These are phyloP conservation scores for Pseudonitzschia delicatissima DNA, from an alignment of 108 stramenopile species.

Conservation along the genomic window DNA sequence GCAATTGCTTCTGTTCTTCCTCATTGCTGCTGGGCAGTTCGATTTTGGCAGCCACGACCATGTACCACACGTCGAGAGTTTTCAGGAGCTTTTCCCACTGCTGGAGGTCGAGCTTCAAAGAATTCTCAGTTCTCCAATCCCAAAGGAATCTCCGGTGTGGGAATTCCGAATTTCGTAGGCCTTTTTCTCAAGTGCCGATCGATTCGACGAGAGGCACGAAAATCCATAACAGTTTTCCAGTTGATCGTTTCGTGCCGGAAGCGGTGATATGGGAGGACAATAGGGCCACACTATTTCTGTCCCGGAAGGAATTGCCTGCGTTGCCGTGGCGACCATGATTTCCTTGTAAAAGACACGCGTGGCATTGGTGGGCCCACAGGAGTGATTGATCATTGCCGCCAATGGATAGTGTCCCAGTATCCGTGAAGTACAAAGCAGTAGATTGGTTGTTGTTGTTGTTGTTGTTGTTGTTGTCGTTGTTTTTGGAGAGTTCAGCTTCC, in stretches of 20 bases:
- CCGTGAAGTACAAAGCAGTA: constrained; percentile 23
- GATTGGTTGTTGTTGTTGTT: background rate
- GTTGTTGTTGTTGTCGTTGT: background rate
- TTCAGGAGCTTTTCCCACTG: constrained; percentile 21
- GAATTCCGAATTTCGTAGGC: no score
- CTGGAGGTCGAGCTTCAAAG: background rate
- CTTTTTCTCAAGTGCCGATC: no score
- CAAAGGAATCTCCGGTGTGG: no score
- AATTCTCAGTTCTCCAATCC: background rate
- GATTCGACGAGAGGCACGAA: constrained; percentile 53
- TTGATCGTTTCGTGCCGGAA: constrained; percentile 33
- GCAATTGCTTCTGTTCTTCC: background rate
- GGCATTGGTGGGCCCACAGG: constrained; percentile 64
- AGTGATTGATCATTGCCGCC: constrained; percentile 85
- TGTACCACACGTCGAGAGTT: background rate
- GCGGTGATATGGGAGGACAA: constrained; percentile 56
- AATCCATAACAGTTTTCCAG: constrained; percentile 56
- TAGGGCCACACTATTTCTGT: constrained; percentile 78
- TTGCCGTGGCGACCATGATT: constrained; percentile 71
- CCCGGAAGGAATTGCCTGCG: constrained; percentile 40
- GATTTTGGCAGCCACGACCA: constrained; percentile 13
- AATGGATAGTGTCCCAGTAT: constrained; percentile 75
- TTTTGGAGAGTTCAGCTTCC: background rate
- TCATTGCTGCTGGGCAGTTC: constrained; percentile 5
- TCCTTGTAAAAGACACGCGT: constrained; percentile 59